Base-by-base conservation (phyloP, 768 basidiomycete species). In the Thelephora ganbajun region DNA sequence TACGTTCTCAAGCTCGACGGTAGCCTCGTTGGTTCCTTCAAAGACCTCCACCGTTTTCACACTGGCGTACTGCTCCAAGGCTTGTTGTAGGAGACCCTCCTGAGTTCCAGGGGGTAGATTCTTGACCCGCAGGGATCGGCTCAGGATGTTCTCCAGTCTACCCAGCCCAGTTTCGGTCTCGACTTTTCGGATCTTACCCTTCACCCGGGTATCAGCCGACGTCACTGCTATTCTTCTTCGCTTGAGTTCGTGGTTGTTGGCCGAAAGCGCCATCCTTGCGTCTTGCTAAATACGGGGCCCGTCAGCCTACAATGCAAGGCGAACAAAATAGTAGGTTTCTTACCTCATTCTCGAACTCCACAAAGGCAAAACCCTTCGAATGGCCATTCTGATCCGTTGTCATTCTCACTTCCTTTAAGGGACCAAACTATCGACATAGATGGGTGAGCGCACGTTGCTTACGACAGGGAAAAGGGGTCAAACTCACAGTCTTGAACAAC, bases 1-100 rank as follows among this genome's bases (percentile, higher is more conserved):
- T 35, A 73, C 67, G 53, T 65, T 83, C 48, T 79, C 75, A 16
- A 85, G 64, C 57, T 83, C 81, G 11, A 79, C 74, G 3, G 79
- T 64, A 9, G 80, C 81, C 61, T 84, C 76, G 19, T 68, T 68
- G 43, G 63, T 62, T 50, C 80, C 74, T 5, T 66, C 59, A 54
- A 91, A 80, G 5, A 94, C 69, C 59, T 91, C 83, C 2, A 89
- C 76, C 5, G 91, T 77, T 45, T 75, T 78, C 35, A 88, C 74
- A 2, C 67, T 61, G 0, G 76, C 76, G 35, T 83, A 60, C 63
- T 90, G 94, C 60, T 92, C 89, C 3, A 99, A 65, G 0, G 69
- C 67, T 67, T 98, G 96, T 55, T 99, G 94, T 20, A 99, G 63
- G 1, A 98, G 66, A 2, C 87, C 94, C 59, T 98, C 96, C 58